Conservation (phyloP, 2,329 filamentous ascomycete species). For the Achaetomium macrosporum region DNA sequence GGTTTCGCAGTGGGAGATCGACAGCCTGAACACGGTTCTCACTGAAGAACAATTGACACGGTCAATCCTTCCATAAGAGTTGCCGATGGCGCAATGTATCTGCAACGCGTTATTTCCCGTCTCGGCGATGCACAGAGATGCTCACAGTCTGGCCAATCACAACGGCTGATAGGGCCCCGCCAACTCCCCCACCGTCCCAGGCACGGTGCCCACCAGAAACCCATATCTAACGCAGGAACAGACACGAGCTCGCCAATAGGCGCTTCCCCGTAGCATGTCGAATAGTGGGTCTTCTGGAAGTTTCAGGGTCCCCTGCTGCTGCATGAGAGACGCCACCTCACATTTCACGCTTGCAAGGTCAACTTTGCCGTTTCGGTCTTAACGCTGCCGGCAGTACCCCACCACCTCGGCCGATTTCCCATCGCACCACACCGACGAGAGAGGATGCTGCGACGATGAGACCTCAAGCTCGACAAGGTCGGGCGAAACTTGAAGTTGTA, state of each 20-base stretch:
- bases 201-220: slow-evolving; percentile 16
- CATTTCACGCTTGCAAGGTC: slow-evolving; percentile 5
- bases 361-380: slow-evolving; percentile 4
- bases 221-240: slow-evolving; percentile 24
- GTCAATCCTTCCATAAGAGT: slow-evolving; percentile 1
- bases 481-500: too few species aligned
- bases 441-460: too few species aligned
- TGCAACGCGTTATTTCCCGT: slow-evolving; percentile 14
- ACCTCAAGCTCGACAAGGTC: too few species aligned
- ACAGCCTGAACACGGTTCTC: neutral
- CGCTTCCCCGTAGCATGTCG: slow-evolving; percentile 16
- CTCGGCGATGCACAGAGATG: slow-evolving; percentile 10
- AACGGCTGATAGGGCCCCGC: neutral
- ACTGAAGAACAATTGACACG: neutral
- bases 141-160: slow-evolving; percentile 4
- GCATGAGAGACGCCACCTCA: slow-evolving; percentile 14
- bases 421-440: neutral
- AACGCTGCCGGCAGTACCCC: slow-evolving; percentile 1
- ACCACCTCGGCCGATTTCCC: neutral
- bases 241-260: slow-evolving; percentile 19
- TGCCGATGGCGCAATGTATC: slow-evolving; percentile 18
- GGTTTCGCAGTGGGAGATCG: slow-evolving; percentile 3
- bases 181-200: neutral
- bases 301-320: slow-evolving; percentile 16
- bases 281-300: slow-evolving; percentile 21